These are phyloP conservation scores for Cymbidium sinense DNA, from an alignment of 106 monocot genomes.

Conservation along the genomic window DNA sequence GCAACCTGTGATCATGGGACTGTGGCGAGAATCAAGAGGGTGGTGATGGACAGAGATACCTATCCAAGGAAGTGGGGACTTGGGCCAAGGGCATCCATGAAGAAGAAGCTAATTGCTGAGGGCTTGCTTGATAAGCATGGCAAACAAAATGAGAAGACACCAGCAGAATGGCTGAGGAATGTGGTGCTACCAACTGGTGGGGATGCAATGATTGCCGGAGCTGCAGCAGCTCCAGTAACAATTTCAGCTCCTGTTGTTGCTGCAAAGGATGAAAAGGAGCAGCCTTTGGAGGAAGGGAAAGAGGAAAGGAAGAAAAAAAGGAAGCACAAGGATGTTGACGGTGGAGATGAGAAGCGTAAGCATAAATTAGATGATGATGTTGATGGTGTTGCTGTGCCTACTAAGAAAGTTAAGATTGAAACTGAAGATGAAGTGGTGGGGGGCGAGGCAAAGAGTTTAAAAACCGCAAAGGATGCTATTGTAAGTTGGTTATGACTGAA, in stretches of 20 bases:
- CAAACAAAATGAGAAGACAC: slow-evolving; percentile 95
- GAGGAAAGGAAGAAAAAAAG: slow-evolving; percentile 43
- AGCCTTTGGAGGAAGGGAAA: slow-evolving; percentile 11
- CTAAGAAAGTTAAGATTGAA: slow-evolving; percentile 55
- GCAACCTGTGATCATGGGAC: slow-evolving; percentile 90
- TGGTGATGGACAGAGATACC: slow-evolving; percentile 93
- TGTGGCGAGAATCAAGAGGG: slow-evolving; percentile 82
- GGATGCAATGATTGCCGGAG: slow-evolving; percentile 50
- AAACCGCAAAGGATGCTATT: slow-evolving; percentile 10
- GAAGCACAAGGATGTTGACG: slow-evolving; percentile 33
- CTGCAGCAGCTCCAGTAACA: slow-evolving; percentile 37
- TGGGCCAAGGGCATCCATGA: slow-evolving; percentile 81
- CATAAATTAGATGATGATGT: slow-evolving; percentile 33
- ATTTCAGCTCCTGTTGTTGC: slow-evolving; percentile 10
- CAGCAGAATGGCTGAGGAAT: slow-evolving; percentile 79
- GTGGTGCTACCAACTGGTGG: slow-evolving; percentile 60
- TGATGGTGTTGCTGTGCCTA: slow-evolving; percentile 21
- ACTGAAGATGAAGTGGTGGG: slow-evolving; percentile 5
- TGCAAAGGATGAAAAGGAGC: slow-evolving; percentile 5
- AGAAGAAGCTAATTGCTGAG: slow-evolving; percentile 82
- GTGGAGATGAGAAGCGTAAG: slow-evolving; percentile 25
- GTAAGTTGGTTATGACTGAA: slow-evolving; percentile 24
- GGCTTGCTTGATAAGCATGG: slow-evolving; percentile 86
- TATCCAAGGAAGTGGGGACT: slow-evolving; percentile 96
- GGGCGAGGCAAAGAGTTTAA: slow-evolving; percentile 11